Percentiles rank a stretch among this genome's conserved stretches.
Conservation (phyloP, 345 rosid genomes). For the Sonneratia alba region DNA sequence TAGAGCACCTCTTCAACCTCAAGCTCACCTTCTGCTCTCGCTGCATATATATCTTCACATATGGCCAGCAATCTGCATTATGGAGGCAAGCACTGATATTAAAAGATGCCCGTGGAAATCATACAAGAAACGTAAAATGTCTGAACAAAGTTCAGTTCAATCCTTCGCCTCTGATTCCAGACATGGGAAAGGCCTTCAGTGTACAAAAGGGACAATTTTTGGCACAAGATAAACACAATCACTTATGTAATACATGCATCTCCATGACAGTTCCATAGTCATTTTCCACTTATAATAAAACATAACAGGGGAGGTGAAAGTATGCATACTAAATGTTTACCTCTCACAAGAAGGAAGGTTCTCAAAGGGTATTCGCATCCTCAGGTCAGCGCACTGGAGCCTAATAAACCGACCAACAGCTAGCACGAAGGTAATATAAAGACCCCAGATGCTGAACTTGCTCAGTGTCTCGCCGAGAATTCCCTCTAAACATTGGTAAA, state of each 20-base stretch:
- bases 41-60: constrained; percentile 41
- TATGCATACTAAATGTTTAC: constrained; percentile 11
- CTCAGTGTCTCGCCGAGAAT: constrained; percentile 44
- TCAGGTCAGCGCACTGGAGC: constrained; percentile 35
- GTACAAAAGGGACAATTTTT: neutral
- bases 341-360: constrained; percentile 46
- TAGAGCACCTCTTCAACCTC: constrained; percentile 41
- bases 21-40: constrained; percentile 45
- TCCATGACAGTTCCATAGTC: neutral
- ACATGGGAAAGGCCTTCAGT: neutral
- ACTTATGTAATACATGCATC: neutral
- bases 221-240: neutral
- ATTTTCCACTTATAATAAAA: neutral
- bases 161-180: neutral
- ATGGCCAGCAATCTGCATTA: constrained; percentile 33
- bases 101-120: neutral
- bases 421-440: constrained; percentile 39
- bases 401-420: constrained; percentile 44
- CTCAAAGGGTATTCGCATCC: constrained; percentile 45
- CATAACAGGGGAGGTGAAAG: neutral
- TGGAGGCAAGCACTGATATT: neutral
- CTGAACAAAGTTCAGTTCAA: neutral
- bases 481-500: constrained; percentile 24
- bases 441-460: constrained; percentile 51
- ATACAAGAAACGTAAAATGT: neutral